Evolutionary conservation across 2,329 filamentous ascomycete genomes (phyloP).

Genomic region (Plectosphaerella cucumerina): DNA sequence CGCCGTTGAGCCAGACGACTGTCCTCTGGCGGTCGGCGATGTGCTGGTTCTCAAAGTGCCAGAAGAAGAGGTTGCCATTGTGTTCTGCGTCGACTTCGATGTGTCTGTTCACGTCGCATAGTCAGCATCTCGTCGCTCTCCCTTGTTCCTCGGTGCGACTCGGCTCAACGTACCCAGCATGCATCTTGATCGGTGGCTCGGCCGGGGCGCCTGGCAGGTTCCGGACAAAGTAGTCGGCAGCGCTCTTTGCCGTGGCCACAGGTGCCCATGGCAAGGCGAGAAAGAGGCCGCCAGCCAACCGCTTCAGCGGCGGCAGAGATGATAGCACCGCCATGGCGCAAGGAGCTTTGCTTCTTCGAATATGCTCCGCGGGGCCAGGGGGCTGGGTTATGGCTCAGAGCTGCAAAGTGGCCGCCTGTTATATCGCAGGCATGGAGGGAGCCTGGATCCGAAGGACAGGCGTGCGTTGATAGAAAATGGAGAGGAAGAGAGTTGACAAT

Average conservation of each 20-base stretch:
- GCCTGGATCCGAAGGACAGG: too few species aligned
- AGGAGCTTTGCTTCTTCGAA: too few species aligned
- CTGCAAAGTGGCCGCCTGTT: too few species aligned
- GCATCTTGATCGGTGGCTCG: slow-evolving; percentile 83
- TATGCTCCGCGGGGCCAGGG: too few species aligned
- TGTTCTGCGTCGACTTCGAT: slow-evolving; percentile 81
- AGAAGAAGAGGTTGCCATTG: slow-evolving; percentile 97
- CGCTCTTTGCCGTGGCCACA: slow-evolving; percentile 23
- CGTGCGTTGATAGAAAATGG: not conserved
- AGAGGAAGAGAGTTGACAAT: not conserved
- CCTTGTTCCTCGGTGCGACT: not conserved
- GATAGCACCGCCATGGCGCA: slow-evolving; percentile 12
- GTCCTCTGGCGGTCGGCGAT: slow-evolving; percentile 89
- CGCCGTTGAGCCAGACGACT: slow-evolving; percentile 95
- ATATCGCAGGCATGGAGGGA: too few species aligned
- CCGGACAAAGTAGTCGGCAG: slow-evolving; percentile 84
- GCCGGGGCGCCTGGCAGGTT: slow-evolving; percentile 79
- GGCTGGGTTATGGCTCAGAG: too few species aligned
- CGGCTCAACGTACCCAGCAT: slow-evolving; percentile 77
- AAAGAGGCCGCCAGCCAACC: slow-evolving; percentile 16
- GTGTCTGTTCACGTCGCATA: slow-evolving; percentile 54
- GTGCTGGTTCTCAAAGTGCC: slow-evolving; percentile 94
- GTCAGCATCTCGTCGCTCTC: slow-evolving; percentile 11
- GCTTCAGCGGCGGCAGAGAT: slow-evolving; percentile 18
- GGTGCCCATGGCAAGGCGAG: slow-evolving; percentile 40